Evolutionary conservation across 345 rosid species (phyloP).

Genomic region (Salix caprea): DNA sequence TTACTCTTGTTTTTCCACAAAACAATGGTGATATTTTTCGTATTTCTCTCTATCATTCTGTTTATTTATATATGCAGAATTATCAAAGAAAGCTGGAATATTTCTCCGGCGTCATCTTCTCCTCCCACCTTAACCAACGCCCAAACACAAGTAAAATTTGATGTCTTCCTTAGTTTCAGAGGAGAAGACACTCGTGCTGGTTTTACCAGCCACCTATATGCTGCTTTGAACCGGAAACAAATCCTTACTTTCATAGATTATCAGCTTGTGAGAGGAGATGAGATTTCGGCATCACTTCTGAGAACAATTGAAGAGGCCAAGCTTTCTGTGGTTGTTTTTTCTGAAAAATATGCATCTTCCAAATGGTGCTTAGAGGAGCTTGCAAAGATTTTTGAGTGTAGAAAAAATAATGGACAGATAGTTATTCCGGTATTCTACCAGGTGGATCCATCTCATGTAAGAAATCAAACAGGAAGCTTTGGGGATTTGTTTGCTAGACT

Average conservation of each 20-base stretch:
- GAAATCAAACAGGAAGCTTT: background rate
- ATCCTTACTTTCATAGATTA: background rate
- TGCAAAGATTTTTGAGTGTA: background rate
- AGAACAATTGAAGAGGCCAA: background rate
- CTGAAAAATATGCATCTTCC: background rate
- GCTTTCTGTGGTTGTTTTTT: background rate
- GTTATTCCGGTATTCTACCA: background rate
- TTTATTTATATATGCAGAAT: too few species aligned
- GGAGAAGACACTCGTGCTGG: background rate
- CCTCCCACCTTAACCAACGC: background rate
- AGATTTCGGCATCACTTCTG: background rate
- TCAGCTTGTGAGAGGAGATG: background rate
- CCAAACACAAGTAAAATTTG: background rate
- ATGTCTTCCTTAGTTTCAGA: constrained; percentile 1
- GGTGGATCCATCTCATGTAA: background rate
- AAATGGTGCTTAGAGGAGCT: background rate
- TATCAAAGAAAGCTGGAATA: too few species aligned
- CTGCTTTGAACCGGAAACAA: background rate
- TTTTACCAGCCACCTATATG: background rate
- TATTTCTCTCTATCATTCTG: too few species aligned
- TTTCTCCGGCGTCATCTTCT: background rate
- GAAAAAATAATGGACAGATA: background rate
- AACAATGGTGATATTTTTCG: too few species aligned
- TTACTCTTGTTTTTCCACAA: too few species aligned
- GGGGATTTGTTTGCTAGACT: background rate